Conservation (phyloP, 2,329 filamentous ascomycete species). For the Orbilia javanica region DNA sequence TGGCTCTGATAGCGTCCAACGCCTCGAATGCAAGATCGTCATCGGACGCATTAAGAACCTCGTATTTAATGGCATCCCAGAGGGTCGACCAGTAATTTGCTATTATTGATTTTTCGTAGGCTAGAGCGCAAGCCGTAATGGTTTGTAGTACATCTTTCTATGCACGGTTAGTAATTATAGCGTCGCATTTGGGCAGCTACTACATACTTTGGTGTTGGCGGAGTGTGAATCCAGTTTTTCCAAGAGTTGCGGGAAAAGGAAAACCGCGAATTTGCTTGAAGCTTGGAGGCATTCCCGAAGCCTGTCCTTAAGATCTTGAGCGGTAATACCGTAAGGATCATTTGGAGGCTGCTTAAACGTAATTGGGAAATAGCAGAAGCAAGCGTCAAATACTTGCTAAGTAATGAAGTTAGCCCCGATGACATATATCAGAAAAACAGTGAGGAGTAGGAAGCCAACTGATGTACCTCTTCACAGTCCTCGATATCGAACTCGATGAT, state of each 20-base stretch:
- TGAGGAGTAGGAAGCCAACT: not conserved
- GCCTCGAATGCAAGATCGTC: slow-evolving; percentile 75
- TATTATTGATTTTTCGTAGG: slow-evolving; percentile 73
- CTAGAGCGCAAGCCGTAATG: slow-evolving; percentile 72
- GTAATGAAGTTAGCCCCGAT: not conserved
- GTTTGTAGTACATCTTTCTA: slow-evolving; percentile 75
- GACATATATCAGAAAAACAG: not conserved
- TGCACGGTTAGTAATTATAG: slow-evolving; percentile 22
- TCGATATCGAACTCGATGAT: slow-evolving; percentile 77
- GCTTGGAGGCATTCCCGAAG: slow-evolving; percentile 75
- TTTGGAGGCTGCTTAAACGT: slow-evolving; percentile 78
- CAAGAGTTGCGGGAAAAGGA: slow-evolving; percentile 75
- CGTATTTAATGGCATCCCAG: slow-evolving; percentile 78
- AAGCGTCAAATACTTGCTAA: slow-evolving; percentile 73
- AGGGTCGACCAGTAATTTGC: slow-evolving; percentile 75
- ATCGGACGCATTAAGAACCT: slow-evolving; percentile 75
- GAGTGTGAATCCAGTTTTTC: slow-evolving; percentile 79
- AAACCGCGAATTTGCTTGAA: slow-evolving; percentile 74
- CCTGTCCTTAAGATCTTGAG: slow-evolving; percentile 75
- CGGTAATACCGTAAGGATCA: slow-evolving; percentile 77
- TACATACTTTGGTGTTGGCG: slow-evolving; percentile 73
- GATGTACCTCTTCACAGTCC: slow-evolving; percentile 71
- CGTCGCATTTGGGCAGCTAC: not conserved
- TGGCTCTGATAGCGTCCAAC: slow-evolving; percentile 70
- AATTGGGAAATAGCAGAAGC: slow-evolving; percentile 80